Percentiles rank a stretch among this genome's conserved stretches.
phyloP scores from a whole-genome alignment of 2,329 filamentous ascomycete species.

The Talaromyces amestolkiae region DNA sequence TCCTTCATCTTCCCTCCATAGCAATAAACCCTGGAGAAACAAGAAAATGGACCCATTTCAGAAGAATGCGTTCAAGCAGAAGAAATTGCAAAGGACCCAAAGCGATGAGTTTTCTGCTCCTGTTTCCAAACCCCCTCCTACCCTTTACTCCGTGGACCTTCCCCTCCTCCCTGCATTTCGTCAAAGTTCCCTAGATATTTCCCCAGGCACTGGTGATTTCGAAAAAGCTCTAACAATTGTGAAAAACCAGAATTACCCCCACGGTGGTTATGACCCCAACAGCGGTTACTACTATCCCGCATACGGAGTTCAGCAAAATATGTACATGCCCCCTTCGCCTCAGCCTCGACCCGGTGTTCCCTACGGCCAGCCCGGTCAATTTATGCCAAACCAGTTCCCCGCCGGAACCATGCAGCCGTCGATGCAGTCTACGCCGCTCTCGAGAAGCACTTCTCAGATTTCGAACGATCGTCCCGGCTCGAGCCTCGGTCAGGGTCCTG shows the following conservation, averaged over 20 bases:
- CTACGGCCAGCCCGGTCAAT: conserved; percentile 47
- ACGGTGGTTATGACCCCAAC: conserved; percentile 49
- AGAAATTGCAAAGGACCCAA: conserved; percentile 31
- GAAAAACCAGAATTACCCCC: conserved; percentile 64
- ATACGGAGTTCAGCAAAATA: conserved; percentile 41
- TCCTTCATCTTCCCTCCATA: conserved; percentile 23
- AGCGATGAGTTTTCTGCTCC: conserved; percentile 10
- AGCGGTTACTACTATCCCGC: conserved; percentile 42
- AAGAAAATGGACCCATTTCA: conserved; percentile 21
- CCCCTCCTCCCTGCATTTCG: conserved; percentile 27
- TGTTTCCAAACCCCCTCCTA: not conserved
- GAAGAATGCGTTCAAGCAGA: conserved; percentile 28
- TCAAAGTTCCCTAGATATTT: conserved; percentile 54
- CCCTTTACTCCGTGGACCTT: conserved; percentile 5
- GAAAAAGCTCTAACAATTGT: conserved; percentile 68
- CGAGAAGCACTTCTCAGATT: conserved; percentile 76
- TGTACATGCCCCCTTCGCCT: conserved; percentile 47
- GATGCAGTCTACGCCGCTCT: conserved; percentile 68
- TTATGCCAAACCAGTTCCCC: conserved; percentile 54
- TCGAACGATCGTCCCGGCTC: conserved; percentile 66
- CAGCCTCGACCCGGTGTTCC: conserved; percentile 50
- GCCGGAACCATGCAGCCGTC: conserved; percentile 42
- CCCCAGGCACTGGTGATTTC: conserved; percentile 68
- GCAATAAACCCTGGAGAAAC: conserved; percentile 30
- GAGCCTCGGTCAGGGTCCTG: conserved; percentile 58